These are phyloP conservation scores for Blastomyces gilchristii DNA, from an alignment of 2,329 filamentous ascomycete genomes.

Conservation along the genomic window DNA sequence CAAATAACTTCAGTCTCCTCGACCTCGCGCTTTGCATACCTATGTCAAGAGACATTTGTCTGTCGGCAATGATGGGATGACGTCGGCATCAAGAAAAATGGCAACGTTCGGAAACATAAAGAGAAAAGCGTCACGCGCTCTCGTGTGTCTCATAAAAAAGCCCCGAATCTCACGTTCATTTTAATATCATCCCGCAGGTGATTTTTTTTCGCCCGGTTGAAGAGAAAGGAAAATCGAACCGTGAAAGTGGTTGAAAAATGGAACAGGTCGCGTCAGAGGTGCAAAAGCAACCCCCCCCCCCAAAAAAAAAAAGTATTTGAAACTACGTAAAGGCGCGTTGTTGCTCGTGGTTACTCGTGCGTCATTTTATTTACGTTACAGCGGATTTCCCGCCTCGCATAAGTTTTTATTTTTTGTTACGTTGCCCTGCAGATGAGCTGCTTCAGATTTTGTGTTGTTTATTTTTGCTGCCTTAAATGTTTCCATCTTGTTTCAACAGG, in stretches of 20 bases:
- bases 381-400: not conserved
- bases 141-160: not conserved
- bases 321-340: not conserved
- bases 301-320: not conserved
- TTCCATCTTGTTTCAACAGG: not conserved
- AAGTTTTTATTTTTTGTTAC: not conserved
- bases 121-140: not conserved
- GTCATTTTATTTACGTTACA: not conserved
- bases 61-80: not conserved
- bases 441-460: not conserved
- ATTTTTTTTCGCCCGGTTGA: not conserved
- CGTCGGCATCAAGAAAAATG: not conserved
- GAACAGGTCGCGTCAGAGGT: not conserved
- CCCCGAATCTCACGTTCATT: not conserved
- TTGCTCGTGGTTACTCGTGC: not conserved
- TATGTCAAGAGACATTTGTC: not conserved
- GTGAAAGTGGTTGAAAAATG: not conserved
- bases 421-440: not conserved
- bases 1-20: not conserved
- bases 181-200: not conserved
- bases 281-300: too few relatives aligned
- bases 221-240: too few relatives aligned
- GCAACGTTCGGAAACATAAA: not conserved
- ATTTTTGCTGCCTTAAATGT: not conserved
- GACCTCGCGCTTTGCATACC: not conserved